phyloP scores from a whole-genome alignment of 225 moss, liverwort and hornwort genomes.

The Pleurozium schreberi region DNA sequence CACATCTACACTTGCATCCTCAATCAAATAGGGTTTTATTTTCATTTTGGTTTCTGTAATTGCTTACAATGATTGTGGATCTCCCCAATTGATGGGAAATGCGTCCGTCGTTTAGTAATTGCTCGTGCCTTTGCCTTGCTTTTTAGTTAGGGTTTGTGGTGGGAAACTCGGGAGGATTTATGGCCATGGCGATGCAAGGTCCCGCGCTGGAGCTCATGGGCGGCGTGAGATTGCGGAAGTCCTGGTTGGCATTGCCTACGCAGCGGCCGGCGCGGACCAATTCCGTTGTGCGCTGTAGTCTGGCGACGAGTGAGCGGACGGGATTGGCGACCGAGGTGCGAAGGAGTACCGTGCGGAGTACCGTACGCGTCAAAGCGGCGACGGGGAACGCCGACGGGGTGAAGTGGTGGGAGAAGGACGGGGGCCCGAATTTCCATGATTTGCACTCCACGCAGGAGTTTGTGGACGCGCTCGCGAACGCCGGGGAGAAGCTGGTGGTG shows the following conservation, averaged over 20 bases:
- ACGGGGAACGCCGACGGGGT: conserved; percentile 39
- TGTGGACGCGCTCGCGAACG: conserved; percentile 59
- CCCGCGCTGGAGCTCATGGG: not conserved
- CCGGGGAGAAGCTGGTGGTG: conserved; percentile 85
- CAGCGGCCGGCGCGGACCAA: not conserved
- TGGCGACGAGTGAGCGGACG: conserved; percentile 1
- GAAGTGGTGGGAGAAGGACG: conserved; percentile 93
- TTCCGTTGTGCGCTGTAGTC: not conserved
- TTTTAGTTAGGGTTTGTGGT: conserved; percentile 9
- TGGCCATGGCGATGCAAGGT: conserved; percentile 10
- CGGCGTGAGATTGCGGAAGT: not conserved
- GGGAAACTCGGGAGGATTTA: not conserved
- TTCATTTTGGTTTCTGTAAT: too few relatives aligned
- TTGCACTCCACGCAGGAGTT: conserved; percentile 79
- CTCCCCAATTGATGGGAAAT: not conserved
- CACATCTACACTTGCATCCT: too few relatives aligned
- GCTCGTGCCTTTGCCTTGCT: not conserved
- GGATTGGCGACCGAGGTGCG: not conserved
- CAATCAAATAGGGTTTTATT: too few relatives aligned
- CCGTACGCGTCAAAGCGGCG: conserved; percentile 26
- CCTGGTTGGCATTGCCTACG: not conserved
- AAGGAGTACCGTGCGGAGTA: not conserved
- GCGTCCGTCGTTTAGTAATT: not conserved
- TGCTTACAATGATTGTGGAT: too few relatives aligned
- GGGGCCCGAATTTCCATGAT: conserved; percentile 64